Base-by-base conservation (phyloP, 1,284 basidiomycete species). In the Ceratobasidium sp. region DNA sequence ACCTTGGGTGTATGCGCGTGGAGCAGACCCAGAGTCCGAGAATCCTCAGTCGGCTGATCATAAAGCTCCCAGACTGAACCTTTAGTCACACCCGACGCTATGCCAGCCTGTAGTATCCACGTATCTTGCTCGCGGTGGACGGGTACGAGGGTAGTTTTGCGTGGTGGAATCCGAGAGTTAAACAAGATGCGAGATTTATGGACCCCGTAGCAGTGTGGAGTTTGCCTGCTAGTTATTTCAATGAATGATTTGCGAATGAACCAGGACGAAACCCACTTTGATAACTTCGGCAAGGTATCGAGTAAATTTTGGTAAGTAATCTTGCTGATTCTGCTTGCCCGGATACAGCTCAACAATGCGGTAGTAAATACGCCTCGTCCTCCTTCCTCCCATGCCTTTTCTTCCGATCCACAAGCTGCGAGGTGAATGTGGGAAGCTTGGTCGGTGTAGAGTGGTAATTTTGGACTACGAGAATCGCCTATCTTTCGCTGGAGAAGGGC, bases 41-140 rank as follows among this genome's bases (percentile, higher is more conserved):
- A 66, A 86, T 86, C 82, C 92, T 92, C 83, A 91, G 90, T 26
- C 86, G 84, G 82, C 92, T 90, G 39, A 92, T 76, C 53, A 87
- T 88, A 79, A 92, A 88, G 80, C 91, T 89, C 10, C 88, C 90
- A 71, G 28, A 76, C 40, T 7, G 73, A 76, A 15, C 91, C 91
- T 77, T 88, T 87, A 13, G 88, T 87, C 28, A 93, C 85, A 0
- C 91, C 91, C 77, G 92, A 90, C 4, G 90, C 87, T 0, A 88
- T 87, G 3, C 92, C 92, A 49, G 89, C 87, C 63, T 88, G 88
- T 58, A 93, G 86, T 55, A 89, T 80, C 56, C 64, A 23, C n/a
- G 73, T 26, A 26, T 46, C 49, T 15, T 3, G 28, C 26, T 87
- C 84, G 9, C 85, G 82, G 60, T 85, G 83, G 53, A 89, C 87